Conservation (phyloP, 257 asterid genomes). For the Perilla frutescens region DNA sequence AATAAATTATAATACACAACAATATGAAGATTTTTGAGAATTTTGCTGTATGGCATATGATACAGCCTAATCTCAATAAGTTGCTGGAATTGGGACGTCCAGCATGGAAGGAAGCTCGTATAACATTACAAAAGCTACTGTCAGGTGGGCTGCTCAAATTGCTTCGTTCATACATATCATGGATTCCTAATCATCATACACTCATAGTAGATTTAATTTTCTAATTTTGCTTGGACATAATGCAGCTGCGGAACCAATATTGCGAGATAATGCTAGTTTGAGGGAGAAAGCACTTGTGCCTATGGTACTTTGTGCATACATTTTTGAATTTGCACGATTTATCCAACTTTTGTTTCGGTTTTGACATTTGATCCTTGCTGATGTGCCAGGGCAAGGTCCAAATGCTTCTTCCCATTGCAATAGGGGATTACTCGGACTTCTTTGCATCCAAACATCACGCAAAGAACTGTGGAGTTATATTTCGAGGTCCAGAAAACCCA, state of each 20-base stretch:
- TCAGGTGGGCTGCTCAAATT: slow-evolving; percentile 58
- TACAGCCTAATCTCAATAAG: slow-evolving; percentile 81
- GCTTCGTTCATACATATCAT: neutral
- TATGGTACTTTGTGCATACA: slow-evolving; percentile 53
- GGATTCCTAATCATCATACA: slow-evolving; percentile 6
- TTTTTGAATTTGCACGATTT: slow-evolving; percentile 13
- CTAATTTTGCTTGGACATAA: slow-evolving; percentile 27
- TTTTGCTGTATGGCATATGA: slow-evolving; percentile 29
- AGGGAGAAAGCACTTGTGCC: slow-evolving; percentile 77
- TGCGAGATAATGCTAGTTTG: slow-evolving; percentile 74
- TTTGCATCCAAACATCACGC: slow-evolving; percentile 95
- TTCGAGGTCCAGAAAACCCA: slow-evolving; percentile 84
- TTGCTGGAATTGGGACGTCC: slow-evolving; percentile 84
- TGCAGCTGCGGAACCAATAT: slow-evolving; percentile 75
- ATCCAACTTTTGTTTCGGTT: slow-evolving; percentile 14
- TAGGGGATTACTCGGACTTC: slow-evolving; percentile 96
- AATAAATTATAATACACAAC: neutral
- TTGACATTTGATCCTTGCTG: slow-evolving; percentile 30
- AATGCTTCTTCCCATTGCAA: slow-evolving; percentile 85
- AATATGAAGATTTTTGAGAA: neutral
- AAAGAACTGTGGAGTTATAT: slow-evolving; percentile 82
- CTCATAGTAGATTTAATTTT: slow-evolving; percentile 1
- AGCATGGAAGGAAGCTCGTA: slow-evolving; percentile 99
- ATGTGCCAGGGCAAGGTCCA: slow-evolving; percentile 68
- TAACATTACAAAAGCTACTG: slow-evolving; percentile 78